These are phyloP conservation scores for Posidonia oceanica DNA, from an alignment of 116 monocot species.

Conservation along the genomic window DNA sequence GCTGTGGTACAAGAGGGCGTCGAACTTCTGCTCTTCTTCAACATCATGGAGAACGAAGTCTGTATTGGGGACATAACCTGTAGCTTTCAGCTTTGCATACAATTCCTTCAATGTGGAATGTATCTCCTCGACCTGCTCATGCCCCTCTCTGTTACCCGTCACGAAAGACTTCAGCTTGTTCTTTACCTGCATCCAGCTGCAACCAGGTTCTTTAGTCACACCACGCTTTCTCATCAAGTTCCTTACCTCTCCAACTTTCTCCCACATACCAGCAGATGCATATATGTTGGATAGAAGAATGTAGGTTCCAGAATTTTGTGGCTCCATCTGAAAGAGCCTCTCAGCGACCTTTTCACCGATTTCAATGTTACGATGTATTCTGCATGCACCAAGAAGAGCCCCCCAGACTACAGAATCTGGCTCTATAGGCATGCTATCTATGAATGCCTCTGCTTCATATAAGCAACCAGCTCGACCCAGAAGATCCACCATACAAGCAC, in stretches of 20 bases:
- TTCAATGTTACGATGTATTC: constrained; percentile 32
- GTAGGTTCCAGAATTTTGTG: constrained; percentile 36
- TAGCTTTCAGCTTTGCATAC: constrained; percentile 18
- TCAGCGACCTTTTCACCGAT: constrained; percentile 35
- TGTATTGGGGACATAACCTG: constrained; percentile 42
- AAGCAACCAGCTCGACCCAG: constrained; percentile 47
- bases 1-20: constrained; percentile 26
- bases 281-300: constrained; percentile 54
- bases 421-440: constrained; percentile 39
- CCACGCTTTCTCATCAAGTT: constrained; percentile 40
- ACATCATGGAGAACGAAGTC: constrained; percentile 42
- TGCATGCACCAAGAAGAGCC: constrained; percentile 49
- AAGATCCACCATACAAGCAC: constrained; percentile 48
- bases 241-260: constrained; percentile 32
- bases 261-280: constrained; percentile 44
- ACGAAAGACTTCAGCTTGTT: constrained; percentile 37
- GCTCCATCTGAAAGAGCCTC: constrained; percentile 44
- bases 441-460: constrained; percentile 34
- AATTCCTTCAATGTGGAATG: constrained; percentile 14
- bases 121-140: constrained; percentile 34
- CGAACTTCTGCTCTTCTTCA: constrained; percentile 36
- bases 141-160: constrained; percentile 22
- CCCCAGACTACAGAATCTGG: constrained; percentile 44
- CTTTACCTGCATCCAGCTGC: constrained; percentile 51
- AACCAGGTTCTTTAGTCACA: constrained; percentile 37